Base-by-base conservation (phyloP, 1,284 basidiomycete genomes). In the Cutaneotrichosporon dermatis region DNA sequence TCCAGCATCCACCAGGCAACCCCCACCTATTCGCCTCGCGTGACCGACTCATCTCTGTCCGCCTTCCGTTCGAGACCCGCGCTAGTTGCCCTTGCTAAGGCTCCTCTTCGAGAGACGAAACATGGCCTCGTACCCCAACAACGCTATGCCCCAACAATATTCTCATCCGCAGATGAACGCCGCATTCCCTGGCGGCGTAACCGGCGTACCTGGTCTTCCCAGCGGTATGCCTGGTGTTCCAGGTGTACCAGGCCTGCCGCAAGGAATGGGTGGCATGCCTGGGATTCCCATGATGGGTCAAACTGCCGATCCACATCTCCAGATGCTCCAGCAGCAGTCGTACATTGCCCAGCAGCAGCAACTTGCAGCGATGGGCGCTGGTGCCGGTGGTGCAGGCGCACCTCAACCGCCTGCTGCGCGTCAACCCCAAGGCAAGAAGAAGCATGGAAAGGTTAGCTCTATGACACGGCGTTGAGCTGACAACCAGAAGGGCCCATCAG, bases 291-390 rank as follows among this genome's bases (percentile, higher is more conserved):
- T 60, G 51, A 48, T 52, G 50, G 50, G 39, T n/a, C 51, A 59
- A 12, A 12, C 42, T 41, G 15, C 46, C 35, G 44, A 50, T 34
- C 48, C 48, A 36, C 53, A 66, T 37, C 58, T 65, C 45, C 60
- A 62, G 16, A 54, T 63, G 54, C 39, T 66, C 37, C 60, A 62
- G 43, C 61, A 63, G 16, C 66, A 64, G 44, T 11, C 37, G 16
- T 57, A 46, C 36, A 49, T 54, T 3, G 48, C 48, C 15, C 64
- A 66, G 61, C 63, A 67, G 42, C 59, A 61, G 55, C 63, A 65
- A 48, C 61, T 59, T 12, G 57, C 59, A 5, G 57, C 57, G 8
- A 37, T 37, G 36, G n/a, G 37, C 37, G 39, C 25, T 25, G 25
- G 25, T 25, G 25, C 25, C 25, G 25, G 42, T 25, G 25, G 25